Evolutionary conservation across 176 grass and related monocot genomes (phyloP).

Genomic region (Guadua angustifolia): DNA sequence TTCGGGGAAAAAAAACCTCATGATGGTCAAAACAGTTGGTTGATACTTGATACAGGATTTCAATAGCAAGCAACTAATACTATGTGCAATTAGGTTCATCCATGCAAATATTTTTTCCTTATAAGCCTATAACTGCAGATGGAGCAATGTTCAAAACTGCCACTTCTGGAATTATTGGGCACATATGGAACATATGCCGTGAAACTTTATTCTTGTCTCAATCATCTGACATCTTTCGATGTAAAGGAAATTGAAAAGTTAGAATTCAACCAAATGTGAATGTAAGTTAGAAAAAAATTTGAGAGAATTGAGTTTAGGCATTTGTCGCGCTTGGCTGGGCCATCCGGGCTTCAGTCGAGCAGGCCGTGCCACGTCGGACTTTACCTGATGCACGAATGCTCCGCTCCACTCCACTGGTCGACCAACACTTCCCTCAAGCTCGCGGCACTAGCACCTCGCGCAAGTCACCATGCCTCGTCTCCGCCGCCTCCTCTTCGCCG

Average conservation of each 20-base stretch:
- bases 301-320: neutral
- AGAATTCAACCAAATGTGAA: neutral
- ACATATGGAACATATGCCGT: neutral
- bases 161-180: neutral
- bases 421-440: neutral
- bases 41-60: constrained; percentile 42
- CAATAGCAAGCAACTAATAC: constrained; percentile 29
- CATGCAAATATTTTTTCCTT: neutral
- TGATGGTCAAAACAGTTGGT: constrained; percentile 28
- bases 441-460: neutral
- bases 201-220: neutral
- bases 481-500: neutral
- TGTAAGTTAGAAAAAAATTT: too few species aligned
- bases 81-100: neutral
- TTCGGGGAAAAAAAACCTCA: neutral
- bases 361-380: neutral
- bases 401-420: neutral
- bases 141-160: neutral
- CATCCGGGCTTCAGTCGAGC: neutral
- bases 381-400: neutral
- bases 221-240: neutral
- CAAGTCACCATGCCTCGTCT: constrained; percentile 6
- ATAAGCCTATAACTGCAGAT: neutral
- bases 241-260: neutral
- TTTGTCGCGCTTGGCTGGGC: neutral